Evolutionary conservation across 352 stramenopile species (phyloP).

Genomic region (Aphanomyces invadans): DNA sequence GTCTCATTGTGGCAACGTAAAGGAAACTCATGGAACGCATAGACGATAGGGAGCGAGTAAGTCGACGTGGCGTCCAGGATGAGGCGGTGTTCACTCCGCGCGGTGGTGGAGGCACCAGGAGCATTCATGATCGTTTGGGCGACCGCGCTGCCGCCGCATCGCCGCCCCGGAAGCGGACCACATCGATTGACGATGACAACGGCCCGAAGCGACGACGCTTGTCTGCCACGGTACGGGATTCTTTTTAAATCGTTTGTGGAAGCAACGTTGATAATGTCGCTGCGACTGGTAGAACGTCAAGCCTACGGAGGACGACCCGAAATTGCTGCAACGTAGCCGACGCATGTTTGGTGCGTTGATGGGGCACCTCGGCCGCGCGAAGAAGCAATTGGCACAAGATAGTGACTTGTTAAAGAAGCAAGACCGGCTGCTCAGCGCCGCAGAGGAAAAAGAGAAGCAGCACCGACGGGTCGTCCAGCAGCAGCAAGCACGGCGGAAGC

Average conservation of each 20-base stretch:
- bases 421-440: constrained; percentile 52
- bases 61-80: constrained; percentile 7
- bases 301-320: constrained; percentile 6
- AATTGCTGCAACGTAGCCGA: constrained; percentile 34
- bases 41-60: not conserved
- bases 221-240: not conserved
- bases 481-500: constrained; percentile 31
- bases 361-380: constrained; percentile 71
- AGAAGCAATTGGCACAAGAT: constrained; percentile 72
- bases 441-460: constrained; percentile 56
- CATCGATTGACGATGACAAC: not conserved
- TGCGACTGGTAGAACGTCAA: not conserved
- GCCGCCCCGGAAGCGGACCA: constrained; percentile 15
- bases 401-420: constrained; percentile 63
- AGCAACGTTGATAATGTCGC: not conserved
- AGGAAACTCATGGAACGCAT: not conserved
- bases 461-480: constrained; percentile 43
- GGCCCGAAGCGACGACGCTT: not conserved
- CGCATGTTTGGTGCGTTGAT: constrained; percentile 79
- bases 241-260: not conserved
- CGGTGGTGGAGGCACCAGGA: not conserved
- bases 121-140: constrained; percentile 20
- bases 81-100: constrained; percentile 10
- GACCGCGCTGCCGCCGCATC: not conserved
- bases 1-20: not conserved